Conservation (phyloP, 1,139 yeast genomes). For the Pichiaceae sp. region DNA sequence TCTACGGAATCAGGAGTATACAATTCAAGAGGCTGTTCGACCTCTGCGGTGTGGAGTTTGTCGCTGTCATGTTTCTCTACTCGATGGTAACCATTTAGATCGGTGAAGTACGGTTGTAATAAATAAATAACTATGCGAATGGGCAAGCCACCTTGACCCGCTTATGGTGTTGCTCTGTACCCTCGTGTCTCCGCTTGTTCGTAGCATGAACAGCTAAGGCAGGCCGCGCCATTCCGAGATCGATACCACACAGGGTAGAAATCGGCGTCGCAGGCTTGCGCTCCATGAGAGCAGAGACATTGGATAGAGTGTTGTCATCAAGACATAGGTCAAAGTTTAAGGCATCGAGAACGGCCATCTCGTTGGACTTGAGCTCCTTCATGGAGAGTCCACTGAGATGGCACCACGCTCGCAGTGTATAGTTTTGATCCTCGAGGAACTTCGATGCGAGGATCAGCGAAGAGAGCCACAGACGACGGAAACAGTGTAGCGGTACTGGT, state of each 20-base stretch:
- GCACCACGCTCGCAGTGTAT: slow-evolving; percentile 66
- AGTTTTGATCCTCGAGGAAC: slow-evolving; percentile 66
- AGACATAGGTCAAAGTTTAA: slow-evolving; percentile 52
- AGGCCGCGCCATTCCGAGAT: not conserved
- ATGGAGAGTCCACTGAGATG: slow-evolving; percentile 57
- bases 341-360: slow-evolving; percentile 42
- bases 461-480: slow-evolving; percentile 59
- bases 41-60: slow-evolving; percentile 4
- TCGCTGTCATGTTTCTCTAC: slow-evolving; percentile 3
- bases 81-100: not conserved
- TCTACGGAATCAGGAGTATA: not conserved
- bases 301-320: slow-evolving; percentile 32
- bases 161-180: too few species aligned
- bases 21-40: slow-evolving; percentile 2
- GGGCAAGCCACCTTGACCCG: too few species aligned
- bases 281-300: not conserved
- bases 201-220: not conserved
- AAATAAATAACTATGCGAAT: too few species aligned
- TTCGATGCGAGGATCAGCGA: slow-evolving; percentile 64
- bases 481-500: slow-evolving; percentile 23
- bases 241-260: not conserved
- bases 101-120: too few species aligned
- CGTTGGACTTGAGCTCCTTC: slow-evolving; percentile 43
- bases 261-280: not conserved
- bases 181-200: not conserved